Conservation (phyloP, 768 basidiomycete species). For the Lentinula sp. region DNA sequence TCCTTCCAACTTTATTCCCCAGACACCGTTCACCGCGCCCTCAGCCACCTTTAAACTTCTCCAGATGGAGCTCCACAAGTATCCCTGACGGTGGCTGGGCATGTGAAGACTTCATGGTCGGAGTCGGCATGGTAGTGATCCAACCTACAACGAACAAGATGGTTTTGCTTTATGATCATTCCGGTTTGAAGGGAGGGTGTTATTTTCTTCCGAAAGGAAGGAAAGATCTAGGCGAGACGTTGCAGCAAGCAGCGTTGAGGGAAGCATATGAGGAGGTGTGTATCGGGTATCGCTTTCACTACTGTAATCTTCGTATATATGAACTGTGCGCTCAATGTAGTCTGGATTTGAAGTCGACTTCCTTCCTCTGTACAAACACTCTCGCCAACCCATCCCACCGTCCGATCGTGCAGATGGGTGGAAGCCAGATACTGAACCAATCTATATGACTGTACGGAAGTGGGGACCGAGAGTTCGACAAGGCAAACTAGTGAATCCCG, state of each 20-base stretch:
- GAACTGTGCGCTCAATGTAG: slow-evolving; percentile 20
- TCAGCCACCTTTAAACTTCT: neutral
- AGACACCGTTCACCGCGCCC: neutral
- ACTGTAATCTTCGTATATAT: neutral
- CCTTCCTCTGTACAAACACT: slow-evolving; percentile 36
- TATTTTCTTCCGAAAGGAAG: slow-evolving; percentile 63
- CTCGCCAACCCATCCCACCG: slow-evolving; percentile 35
- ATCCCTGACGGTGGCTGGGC: slow-evolving; percentile 25
- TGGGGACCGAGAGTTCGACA: slow-evolving; percentile 19
- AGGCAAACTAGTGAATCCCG: slow-evolving; percentile 11
- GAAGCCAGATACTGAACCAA: slow-evolving; percentile 33
- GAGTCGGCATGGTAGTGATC: slow-evolving; percentile 58
- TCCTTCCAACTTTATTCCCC: neutral
- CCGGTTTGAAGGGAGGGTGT: slow-evolving; percentile 12
- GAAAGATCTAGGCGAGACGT: slow-evolving; percentile 60
- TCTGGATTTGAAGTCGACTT: slow-evolving; percentile 44
- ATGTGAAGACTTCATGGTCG: slow-evolving; percentile 47
- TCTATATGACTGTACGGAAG: slow-evolving; percentile 29
- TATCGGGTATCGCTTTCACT: neutral
- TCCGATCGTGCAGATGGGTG: slow-evolving; percentile 1
- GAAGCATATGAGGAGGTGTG: slow-evolving; percentile 66
- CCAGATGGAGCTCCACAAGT: neutral
- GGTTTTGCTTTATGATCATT: slow-evolving; percentile 41
- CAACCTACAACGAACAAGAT: slow-evolving; percentile 51
- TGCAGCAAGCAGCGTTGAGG: slow-evolving; percentile 52